Percentiles rank a stretch among this genome's conserved stretches.
These are phyloP conservation scores for Saccharomyces paradoxus DNA, from an alignment of 805 yeast species.

Conservation along the genomic window DNA sequence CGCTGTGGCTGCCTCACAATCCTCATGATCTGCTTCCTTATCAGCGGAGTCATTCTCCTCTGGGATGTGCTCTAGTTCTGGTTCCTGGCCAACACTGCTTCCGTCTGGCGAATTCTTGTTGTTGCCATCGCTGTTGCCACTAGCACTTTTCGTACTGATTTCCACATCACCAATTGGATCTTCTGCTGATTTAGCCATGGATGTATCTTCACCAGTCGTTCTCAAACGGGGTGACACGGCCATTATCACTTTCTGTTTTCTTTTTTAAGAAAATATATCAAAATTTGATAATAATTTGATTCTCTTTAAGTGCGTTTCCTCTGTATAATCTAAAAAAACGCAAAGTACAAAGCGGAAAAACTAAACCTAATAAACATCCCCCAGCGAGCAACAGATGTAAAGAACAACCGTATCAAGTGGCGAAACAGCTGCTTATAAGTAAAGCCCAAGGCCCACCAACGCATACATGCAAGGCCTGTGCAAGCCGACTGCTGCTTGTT, in stretches of 20 bases:
- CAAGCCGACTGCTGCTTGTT: background rate
- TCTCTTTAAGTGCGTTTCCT: background rate
- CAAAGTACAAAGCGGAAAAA: background rate
- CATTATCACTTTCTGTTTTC: background rate
- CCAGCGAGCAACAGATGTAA: background rate
- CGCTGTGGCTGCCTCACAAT: background rate
- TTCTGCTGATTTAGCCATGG: background rate
- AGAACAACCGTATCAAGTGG: background rate
- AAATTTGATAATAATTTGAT: background rate
- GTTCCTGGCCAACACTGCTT: background rate
- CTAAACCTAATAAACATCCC: background rate
- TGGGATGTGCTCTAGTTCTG: background rate
- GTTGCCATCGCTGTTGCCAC: slow-evolving; percentile 1
- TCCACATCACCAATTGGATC: background rate
- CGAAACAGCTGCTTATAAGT: background rate
- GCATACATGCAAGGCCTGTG: background rate
- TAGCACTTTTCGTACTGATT: slow-evolving; percentile 4
- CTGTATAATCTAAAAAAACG: background rate
- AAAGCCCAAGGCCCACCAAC: background rate
- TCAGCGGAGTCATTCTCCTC: background rate
- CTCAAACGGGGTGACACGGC: background rate
- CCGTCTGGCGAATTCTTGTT: background rate
- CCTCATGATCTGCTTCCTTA: background rate
- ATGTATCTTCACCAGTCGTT: background rate
- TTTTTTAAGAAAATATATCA: background rate